Base-by-base conservation (phyloP, 2,329 filamentous ascomycete species). In the Tricladium varicosporioides region DNA sequence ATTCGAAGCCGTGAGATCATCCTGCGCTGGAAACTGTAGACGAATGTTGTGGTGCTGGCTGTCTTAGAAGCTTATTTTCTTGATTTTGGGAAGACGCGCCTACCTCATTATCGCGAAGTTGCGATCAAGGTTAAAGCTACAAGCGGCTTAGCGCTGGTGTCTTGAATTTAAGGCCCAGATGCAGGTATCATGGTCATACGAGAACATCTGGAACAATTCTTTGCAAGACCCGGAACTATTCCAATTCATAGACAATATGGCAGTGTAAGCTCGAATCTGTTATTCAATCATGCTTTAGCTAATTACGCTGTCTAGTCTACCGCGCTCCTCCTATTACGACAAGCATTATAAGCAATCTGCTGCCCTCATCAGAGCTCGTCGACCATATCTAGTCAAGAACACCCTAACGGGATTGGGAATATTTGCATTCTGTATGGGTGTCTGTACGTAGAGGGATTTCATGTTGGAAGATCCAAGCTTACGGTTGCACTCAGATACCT, bases 301-400 rank as follows among this genome's bases (percentile, higher is more conserved):
- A 48, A 60, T n/a, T 19, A 14, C 2, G 42, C 50, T 11, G 7
- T 61, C 46, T 60, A 84, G 82, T 60, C 76, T 85, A 70, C 86
- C 86, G 51, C 77, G 78, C 69, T 89, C 87, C 32, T 92, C 91
- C 63, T 99, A 99, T 81, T 99, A 97, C 80, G 90, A 96, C 76
- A 86, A 87, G 71, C 82, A 89, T 70, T 89, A 89, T 76, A 87
- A 89, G 63, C 92, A 95, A 74, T 89, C 90, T 60, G 87, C 92
- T 49, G 90, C 95, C 55, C 86, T 99, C 63, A 87, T 97, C 72
- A 90, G 94, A 70, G 93, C 94, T 55, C 87, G 95, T 67, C 86
- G 91, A 67, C 94, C 94, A 50, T 99, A 95, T 73, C 81, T 99
- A 43, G 76, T 97, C 74, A 95, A 89, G 78, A 99, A 99, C 75